Evolutionary conservation across 106 monocot species (phyloP), one percentile per base, ranked within the genome.

Genomic region (Xerophyta viscosa): DNA sequence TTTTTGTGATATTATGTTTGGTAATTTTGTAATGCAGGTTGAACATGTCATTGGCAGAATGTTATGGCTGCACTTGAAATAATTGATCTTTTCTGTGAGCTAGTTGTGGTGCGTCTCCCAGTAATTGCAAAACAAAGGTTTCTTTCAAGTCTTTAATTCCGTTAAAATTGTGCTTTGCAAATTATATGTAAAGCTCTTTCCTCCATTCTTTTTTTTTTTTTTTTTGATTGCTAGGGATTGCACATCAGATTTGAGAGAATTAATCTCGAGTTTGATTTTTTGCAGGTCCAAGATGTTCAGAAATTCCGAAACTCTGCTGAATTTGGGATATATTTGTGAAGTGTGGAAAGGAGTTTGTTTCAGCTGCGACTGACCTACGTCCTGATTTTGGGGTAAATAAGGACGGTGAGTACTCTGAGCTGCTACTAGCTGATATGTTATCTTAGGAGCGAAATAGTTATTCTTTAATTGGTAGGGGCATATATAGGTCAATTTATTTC

Each of bases 211-310:
- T 31, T 31, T 4, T 44, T 29, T 30, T 37, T 43, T n/a, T n/a
- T n/a, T n/a, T n/a, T n/a, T n/a, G n/a, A n/a, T 37, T 19, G 66
- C 25, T 48, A 92, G 83, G 77, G 68, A 80, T 47, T 93, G 92
- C 46, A 87, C 92, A 8, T 68, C 80, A 17, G 92, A 93, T 77
- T 48, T 93, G 42, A 87, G 72, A 67, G 92, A 93, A 84, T 87
- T 83, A 22, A 80, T 93, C 25, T 73, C 80, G 3, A 93, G 92
- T 54, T 66, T 93, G 46, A 87, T n/a, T 93, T 48, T 93, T 74
- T 75, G 80, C 92, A 7, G 77, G 83, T 69, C 92, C 87, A 66
- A 87, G 92, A 64, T 88, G 93, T 69, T 94, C 93, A 41, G 93
- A 94, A 18, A 83, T 94, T 58, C 93, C 93, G 19, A 88, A 94